These are phyloP conservation scores for Pogostemon cablin DNA, from an alignment of 257 asterid species.

Conservation along the genomic window DNA sequence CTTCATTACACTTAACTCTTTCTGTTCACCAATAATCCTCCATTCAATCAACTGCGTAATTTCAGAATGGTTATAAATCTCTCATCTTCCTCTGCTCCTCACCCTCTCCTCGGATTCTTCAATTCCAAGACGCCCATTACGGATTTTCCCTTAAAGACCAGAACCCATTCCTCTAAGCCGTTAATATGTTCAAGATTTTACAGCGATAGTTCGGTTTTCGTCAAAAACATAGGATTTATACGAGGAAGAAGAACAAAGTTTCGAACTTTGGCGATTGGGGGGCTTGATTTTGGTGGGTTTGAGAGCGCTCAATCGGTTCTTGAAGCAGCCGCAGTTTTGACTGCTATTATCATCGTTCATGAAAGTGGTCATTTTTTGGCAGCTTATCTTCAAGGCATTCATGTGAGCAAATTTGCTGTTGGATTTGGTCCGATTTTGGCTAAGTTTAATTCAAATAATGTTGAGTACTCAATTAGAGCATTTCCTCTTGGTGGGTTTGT, in stretches of 20 bases:
- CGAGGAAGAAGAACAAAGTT: slow-evolving; percentile 43
- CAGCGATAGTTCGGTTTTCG: slow-evolving; percentile 40
- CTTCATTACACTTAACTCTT: slow-evolving; percentile 35
- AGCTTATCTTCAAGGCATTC: slow-evolving; percentile 92
- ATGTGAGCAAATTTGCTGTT: slow-evolving; percentile 94
- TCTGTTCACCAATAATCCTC: slow-evolving; percentile 27
- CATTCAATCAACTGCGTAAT: slow-evolving; percentile 27
- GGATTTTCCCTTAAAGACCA: slow-evolving; percentile 41
- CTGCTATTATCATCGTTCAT: slow-evolving; percentile 85
- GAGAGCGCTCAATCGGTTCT: slow-evolving; percentile 77
- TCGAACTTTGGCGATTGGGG: slow-evolving; percentile 55
- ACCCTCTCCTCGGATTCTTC: slow-evolving; percentile 46
- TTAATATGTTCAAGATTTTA: slow-evolving; percentile 37
- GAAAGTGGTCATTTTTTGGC: slow-evolving; percentile 96
- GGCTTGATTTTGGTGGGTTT: slow-evolving; percentile 66
- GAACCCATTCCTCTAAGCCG: slow-evolving; percentile 45
- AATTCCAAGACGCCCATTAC: slow-evolving; percentile 52
- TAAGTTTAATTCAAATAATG: slow-evolving; percentile 74
- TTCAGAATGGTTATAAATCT: slow-evolving; percentile 66
- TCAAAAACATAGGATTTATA: slow-evolving; percentile 31
- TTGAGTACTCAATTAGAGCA: slow-evolving; percentile 91
- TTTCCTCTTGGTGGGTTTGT: slow-evolving; percentile 98
- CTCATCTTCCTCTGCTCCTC: slow-evolving; percentile 53
- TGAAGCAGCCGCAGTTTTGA: slow-evolving; percentile 79
- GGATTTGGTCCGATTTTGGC: slow-evolving; percentile 98